These are phyloP conservation scores for Pseudogymnoascus sp. DNA, from an alignment of 2,329 filamentous ascomycete genomes.

Conservation along the genomic window DNA sequence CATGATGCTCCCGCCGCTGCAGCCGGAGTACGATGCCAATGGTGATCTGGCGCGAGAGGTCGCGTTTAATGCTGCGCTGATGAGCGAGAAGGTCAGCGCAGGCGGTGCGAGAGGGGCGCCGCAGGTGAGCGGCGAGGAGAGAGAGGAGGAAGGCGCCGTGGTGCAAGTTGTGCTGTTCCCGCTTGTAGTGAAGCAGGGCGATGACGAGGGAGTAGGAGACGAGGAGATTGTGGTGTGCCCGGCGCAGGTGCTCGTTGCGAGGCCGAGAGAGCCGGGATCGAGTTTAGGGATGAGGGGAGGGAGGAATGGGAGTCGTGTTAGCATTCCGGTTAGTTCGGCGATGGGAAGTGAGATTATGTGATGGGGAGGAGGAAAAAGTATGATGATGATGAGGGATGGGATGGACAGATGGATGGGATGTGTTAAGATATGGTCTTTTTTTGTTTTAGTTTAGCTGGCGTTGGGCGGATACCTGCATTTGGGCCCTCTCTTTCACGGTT, in stretches of 20 bases:
- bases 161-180: conserved; percentile 94
- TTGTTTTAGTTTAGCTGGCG: background rate
- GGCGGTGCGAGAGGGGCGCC: background rate
- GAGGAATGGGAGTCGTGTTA: background rate
- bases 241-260: conserved; percentile 79
- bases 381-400: conserved; percentile 9
- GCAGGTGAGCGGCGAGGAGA: conserved; percentile 57
- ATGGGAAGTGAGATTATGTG: background rate
- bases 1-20: conserved; percentile 92
- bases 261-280: conserved; percentile 25
- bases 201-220: conserved; percentile 77
- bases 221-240: conserved; percentile 94
- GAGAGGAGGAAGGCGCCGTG: conserved; percentile 65
- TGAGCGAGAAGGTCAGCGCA: conserved; percentile 64
- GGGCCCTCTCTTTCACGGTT: background rate
- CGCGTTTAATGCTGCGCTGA: conserved; percentile 82
- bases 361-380: background rate
- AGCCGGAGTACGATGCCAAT: conserved; percentile 89
- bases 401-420: background rate
- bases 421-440: conserved; percentile 7
- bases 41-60: conserved; percentile 84
- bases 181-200: conserved; percentile 89
- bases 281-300: conserved; percentile 3
- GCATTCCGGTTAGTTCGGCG: conserved; percentile 1
- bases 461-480: conserved; percentile 9